Conservation (phyloP, 140 eudicot genomes). For the Senecio squalidus region DNA sequence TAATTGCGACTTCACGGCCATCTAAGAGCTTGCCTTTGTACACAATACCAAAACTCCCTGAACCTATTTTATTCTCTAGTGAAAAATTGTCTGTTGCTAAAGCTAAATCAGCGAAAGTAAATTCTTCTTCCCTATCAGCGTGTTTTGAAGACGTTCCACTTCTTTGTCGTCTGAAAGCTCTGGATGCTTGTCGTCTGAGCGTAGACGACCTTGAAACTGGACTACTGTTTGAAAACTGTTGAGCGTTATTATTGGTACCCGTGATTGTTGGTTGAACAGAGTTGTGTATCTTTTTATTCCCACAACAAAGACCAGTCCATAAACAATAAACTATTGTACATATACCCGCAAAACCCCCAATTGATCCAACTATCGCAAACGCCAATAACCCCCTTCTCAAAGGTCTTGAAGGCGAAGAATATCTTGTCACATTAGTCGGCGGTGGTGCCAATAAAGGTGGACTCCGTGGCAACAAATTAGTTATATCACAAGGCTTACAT, state of each 20-base stretch:
- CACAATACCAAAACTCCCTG: slow-evolving; percentile 94
- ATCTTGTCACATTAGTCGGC: slow-evolving; percentile 7
- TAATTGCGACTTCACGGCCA: slow-evolving; percentile 95
- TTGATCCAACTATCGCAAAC: slow-evolving; percentile 82
- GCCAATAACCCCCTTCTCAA: slow-evolving; percentile 60
- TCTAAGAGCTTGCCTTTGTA: slow-evolving; percentile 81
- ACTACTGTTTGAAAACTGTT: slow-evolving; percentile 30
- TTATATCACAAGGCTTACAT: slow-evolving; percentile 62
- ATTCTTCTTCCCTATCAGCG: slow-evolving; percentile 86
- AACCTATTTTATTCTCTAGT: slow-evolving; percentile 71
- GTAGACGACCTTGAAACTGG: slow-evolving; percentile 40
- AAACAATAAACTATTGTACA: slow-evolving; percentile 58
- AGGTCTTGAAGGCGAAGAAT: slow-evolving; percentile 30
- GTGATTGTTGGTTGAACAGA: slow-evolving; percentile 92
- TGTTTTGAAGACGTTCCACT: slow-evolving; percentile 90
- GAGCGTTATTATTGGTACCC: slow-evolving; percentile 22
- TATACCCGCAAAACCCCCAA: slow-evolving; percentile 75
- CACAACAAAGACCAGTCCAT: slow-evolving; percentile 75
- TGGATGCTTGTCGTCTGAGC: slow-evolving; percentile 48
- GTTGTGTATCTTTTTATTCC: slow-evolving; percentile 80
- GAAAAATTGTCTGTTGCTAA: slow-evolving; percentile 73
- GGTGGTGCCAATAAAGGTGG: slow-evolving; percentile 22
- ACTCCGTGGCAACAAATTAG: slow-evolving; percentile 20
- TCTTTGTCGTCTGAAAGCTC: slow-evolving; percentile 82
- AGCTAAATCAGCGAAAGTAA: slow-evolving; percentile 60